Evolutionary conservation across 768 basidiomycete genomes (phyloP).

Genomic region (Sarcomyxa edulis): DNA sequence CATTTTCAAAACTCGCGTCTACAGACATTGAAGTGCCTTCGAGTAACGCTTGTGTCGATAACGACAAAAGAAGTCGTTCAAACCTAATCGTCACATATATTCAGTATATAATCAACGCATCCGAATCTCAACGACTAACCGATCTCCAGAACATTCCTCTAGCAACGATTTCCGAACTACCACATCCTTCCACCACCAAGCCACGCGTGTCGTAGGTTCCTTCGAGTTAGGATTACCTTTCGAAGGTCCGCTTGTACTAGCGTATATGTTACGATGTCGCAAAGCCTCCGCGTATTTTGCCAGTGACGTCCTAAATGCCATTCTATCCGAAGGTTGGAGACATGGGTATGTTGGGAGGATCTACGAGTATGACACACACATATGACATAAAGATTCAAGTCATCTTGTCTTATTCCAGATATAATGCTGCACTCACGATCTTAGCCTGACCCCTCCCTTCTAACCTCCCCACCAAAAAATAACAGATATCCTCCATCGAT

Average conservation of each 20-base stretch:
- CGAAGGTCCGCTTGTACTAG: conserved; percentile 19
- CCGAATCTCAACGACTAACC: conserved; percentile 22
- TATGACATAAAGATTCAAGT: neutral
- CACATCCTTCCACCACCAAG: conserved; percentile 56
- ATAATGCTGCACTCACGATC: conserved; percentile 13
- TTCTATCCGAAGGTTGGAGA: conserved; percentile 42
- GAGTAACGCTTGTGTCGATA: conserved; percentile 47
- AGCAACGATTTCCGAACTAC: conserved; percentile 49
- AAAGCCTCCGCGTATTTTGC: conserved; percentile 45
- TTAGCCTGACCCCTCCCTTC: conserved; percentile 27
- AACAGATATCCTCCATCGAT: conserved; percentile 45
- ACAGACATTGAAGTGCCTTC: conserved; percentile 17
- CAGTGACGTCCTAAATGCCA: conserved; percentile 45
- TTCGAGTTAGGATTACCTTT: conserved; percentile 6
- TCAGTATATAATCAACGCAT: neutral
- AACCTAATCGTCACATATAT: conserved; percentile 30
- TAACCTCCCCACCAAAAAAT: conserved; percentile 42
- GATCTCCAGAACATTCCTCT: conserved; percentile 49
- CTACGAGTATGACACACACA: conserved; percentile 15
- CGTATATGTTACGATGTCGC: conserved; percentile 31
- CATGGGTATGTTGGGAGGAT: conserved; percentile 49
- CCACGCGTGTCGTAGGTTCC: too few relatives aligned
- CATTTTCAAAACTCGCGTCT: neutral
- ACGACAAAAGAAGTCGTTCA: conserved; percentile 41
- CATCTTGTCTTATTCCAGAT: neutral